phyloP scores from a whole-genome alignment of 768 basidiomycete genomes.

The Imleria badia region DNA sequence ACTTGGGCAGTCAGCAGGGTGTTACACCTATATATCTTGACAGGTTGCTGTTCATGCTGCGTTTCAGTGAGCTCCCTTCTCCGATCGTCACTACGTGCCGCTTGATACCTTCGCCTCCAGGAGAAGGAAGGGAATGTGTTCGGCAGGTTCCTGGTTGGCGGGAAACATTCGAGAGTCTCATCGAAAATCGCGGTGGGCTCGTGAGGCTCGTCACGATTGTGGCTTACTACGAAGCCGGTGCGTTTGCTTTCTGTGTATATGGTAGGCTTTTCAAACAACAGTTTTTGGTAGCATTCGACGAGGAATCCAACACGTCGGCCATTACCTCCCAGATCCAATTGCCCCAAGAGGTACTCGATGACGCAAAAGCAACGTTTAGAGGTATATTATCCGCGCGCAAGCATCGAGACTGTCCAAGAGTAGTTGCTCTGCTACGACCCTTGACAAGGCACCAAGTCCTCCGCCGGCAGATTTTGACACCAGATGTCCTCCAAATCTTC shows the following conservation, averaged over 20 bases:
- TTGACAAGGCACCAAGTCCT: conserved; percentile 5
- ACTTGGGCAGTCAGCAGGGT: conserved; percentile 7
- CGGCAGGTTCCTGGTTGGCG: neutral
- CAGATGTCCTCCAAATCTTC: neutral
- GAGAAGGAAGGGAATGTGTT: conserved; percentile 6
- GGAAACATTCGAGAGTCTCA: neutral
- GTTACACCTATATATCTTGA: conserved; percentile 9
- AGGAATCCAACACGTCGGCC: neutral
- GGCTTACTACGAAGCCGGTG: conserved; percentile 13
- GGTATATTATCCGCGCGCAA: neutral
- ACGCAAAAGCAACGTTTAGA: conserved; percentile 1
- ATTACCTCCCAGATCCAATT: neutral
- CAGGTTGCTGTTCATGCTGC: conserved; percentile 17
- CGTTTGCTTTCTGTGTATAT: neutral
- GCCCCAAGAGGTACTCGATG: neutral
- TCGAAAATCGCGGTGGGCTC: neutral
- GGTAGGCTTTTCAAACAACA: neutral
- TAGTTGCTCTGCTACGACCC: conserved; percentile 13
- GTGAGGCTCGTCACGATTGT: conserved; percentile 7
- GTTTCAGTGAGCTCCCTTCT: conserved; percentile 10
- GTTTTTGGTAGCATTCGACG: neutral
- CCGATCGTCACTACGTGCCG: neutral
- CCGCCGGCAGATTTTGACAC: neutral
- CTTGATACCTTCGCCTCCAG: neutral
- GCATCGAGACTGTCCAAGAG: conserved; percentile 12